phyloP scores from a whole-genome alignment of 352 stramenopile genomes.

The Pythium chondricola region DNA sequence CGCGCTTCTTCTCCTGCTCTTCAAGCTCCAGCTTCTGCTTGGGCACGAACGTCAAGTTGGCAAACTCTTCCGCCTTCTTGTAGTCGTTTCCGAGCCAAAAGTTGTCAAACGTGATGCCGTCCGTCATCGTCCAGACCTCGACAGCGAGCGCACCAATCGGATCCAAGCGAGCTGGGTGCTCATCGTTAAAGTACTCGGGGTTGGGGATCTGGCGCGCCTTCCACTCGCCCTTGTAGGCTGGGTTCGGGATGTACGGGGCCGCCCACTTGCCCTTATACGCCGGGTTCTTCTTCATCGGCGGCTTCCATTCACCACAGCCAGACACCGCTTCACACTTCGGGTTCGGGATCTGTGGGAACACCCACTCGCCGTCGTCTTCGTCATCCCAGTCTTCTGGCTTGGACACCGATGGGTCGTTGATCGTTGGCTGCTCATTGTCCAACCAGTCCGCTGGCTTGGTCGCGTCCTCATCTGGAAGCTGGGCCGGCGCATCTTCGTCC shows the following conservation, averaged over 20 bases:
- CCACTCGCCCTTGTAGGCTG: constrained; percentile 90
- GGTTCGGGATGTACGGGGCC: constrained; percentile 88
- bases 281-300: constrained; percentile 86
- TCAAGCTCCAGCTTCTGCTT: constrained; percentile 69
- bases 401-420: constrained; percentile 67
- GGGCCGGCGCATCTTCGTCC: constrained; percentile 87
- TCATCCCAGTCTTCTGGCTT: constrained; percentile 94
- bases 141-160: constrained; percentile 87
- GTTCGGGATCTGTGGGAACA: constrained; percentile 87
- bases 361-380: constrained; percentile 89
- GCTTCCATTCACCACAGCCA: constrained; percentile 90
- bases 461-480: constrained; percentile 80
- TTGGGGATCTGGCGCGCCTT: constrained; percentile 87
- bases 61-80: constrained; percentile 73
- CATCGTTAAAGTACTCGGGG: constrained; percentile 85
- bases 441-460: constrained; percentile 90
- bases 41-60: constrained; percentile 56
- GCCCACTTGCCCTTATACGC: constrained; percentile 91
- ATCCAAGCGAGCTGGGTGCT: constrained; percentile 71
- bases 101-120: constrained; percentile 91
- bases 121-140: constrained; percentile 90
- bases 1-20: constrained; percentile 43
- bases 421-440: constrained; percentile 73
- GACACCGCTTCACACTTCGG: constrained; percentile 75
- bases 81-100: constrained; percentile 87